Conservation (phyloP, 768 basidiomycete genomes). For the Mrakia gelida region DNA sequence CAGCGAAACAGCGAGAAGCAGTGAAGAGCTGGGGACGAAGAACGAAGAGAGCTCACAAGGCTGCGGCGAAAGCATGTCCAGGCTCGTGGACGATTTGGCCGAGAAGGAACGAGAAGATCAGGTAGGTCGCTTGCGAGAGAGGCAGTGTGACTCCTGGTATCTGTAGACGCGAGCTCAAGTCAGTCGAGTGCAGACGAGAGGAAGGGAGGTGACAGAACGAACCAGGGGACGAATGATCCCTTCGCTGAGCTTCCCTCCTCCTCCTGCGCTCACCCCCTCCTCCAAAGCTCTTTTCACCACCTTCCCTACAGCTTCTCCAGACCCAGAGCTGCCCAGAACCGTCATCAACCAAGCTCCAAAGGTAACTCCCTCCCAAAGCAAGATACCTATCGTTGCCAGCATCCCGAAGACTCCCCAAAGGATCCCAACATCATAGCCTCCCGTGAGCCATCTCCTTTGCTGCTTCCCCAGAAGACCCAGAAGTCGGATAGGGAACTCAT, state of each 20-base stretch:
- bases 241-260: neutral
- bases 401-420: constrained; percentile 3
- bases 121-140: constrained; percentile 17
- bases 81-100: constrained; percentile 31
- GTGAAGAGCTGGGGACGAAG: neutral
- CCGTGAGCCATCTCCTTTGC: neutral
- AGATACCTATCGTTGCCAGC: neutral
- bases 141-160: constrained; percentile 32
- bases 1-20: neutral
- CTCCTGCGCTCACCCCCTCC: neutral
- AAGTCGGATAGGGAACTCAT: neutral
- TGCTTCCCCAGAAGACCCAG: neutral
- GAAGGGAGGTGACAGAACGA: neutral
- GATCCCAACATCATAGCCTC: constrained; percentile 18
- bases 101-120: constrained; percentile 27
- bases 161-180: neutral
- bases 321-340: neutral
- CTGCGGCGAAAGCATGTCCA: constrained; percentile 27
- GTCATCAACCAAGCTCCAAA: neutral
- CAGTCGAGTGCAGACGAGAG: neutral
- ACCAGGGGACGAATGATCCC: constrained; percentile 23
- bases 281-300: neutral
- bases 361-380: constrained; percentile 13
- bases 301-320: neutral
- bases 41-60: constrained; percentile 15